Evolutionary conservation across 768 basidiomycete genomes (phyloP).

Genomic region (Hypholoma fasciculare): DNA sequence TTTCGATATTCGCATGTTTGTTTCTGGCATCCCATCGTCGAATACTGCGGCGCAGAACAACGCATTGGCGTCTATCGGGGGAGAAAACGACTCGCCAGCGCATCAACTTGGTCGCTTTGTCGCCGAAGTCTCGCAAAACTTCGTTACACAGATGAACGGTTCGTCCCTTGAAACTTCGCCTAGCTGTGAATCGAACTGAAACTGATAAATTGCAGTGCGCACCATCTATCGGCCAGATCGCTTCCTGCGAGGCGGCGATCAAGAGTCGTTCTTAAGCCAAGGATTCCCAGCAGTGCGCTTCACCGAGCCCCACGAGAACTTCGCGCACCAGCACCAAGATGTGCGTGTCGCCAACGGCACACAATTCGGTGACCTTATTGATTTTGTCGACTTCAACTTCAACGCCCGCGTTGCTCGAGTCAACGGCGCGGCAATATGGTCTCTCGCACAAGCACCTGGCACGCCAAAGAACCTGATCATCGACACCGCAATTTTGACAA

Average conservation of each 20-base stretch:
- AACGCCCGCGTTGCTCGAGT: slow-evolving; percentile 49
- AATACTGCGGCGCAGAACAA: slow-evolving; percentile 38
- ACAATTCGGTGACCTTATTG: slow-evolving; percentile 54
- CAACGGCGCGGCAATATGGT: slow-evolving; percentile 56
- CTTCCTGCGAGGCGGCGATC: slow-evolving; percentile 56
- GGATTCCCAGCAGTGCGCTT: slow-evolving; percentile 57
- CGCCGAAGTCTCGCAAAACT: slow-evolving; percentile 48
- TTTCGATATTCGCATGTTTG: slow-evolving; percentile 52
- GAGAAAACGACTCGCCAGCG: slow-evolving; percentile 54
- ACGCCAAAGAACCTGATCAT: slow-evolving; percentile 49
- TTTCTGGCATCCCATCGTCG: slow-evolving; percentile 47
- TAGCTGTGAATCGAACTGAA: not conserved
- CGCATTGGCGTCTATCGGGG: slow-evolving; percentile 40
- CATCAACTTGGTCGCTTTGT: slow-evolving; percentile 52
- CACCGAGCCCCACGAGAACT: slow-evolving; percentile 58
- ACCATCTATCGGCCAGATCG: slow-evolving; percentile 54
- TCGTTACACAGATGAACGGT: slow-evolving; percentile 50
- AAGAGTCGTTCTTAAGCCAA: slow-evolving; percentile 46
- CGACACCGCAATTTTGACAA: slow-evolving; percentile 46
- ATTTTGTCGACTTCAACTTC: slow-evolving; percentile 56
- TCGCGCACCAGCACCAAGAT: slow-evolving; percentile 59
- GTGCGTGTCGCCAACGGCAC: slow-evolving; percentile 47
- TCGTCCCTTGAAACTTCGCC: slow-evolving; percentile 20
- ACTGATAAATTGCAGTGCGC: slow-evolving; percentile 36
- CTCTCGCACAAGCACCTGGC: slow-evolving; percentile 54